phyloP scores from a whole-genome alignment of 768 basidiomycete species.

The Suillus luteus region DNA sequence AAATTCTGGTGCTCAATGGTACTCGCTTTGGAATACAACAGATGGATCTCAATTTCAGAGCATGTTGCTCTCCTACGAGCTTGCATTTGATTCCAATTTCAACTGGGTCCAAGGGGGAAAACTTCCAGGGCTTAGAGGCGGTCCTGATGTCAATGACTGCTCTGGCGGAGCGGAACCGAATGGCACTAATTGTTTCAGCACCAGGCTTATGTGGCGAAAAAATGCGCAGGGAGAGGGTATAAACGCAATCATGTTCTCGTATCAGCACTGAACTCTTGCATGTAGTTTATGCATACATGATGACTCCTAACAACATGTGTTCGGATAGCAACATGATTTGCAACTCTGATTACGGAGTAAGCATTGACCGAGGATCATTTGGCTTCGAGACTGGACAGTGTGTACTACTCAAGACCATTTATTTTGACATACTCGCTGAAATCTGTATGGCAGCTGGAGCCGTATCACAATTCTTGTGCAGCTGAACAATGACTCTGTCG shows the following conservation, averaged over 20 bases:
- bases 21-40: slow-evolving; percentile 65
- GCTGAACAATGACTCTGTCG: slow-evolving; percentile 65
- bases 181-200: slow-evolving; percentile 71
- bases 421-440: slow-evolving; percentile 8
- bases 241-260: slow-evolving; percentile 18
- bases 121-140: slow-evolving; percentile 76
- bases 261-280: slow-evolving; percentile 10
- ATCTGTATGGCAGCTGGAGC: slow-evolving; percentile 54
- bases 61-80: slow-evolving; percentile 74
- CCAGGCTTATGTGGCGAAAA: slow-evolving; percentile 76
- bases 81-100: slow-evolving; percentile 67
- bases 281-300: slow-evolving; percentile 81
- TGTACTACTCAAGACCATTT: slow-evolving; percentile 32
- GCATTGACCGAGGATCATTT: slow-evolving; percentile 68
- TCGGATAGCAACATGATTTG: slow-evolving; percentile 56
- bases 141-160: slow-evolving; percentile 61
- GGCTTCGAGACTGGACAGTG: slow-evolving; percentile 62
- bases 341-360: slow-evolving; percentile 78
- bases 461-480: slow-evolving; percentile 74
- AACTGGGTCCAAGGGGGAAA: slow-evolving; percentile 78
- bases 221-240: slow-evolving; percentile 69
- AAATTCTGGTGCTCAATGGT: slow-evolving; percentile 68
- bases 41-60: slow-evolving; percentile 58
- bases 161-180: slow-evolving; percentile 66
- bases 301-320: slow-evolving; percentile 62